Conservation (phyloP, 2,329 filamentous ascomycete species). For the Aspergillus fumigatiaffinis region DNA sequence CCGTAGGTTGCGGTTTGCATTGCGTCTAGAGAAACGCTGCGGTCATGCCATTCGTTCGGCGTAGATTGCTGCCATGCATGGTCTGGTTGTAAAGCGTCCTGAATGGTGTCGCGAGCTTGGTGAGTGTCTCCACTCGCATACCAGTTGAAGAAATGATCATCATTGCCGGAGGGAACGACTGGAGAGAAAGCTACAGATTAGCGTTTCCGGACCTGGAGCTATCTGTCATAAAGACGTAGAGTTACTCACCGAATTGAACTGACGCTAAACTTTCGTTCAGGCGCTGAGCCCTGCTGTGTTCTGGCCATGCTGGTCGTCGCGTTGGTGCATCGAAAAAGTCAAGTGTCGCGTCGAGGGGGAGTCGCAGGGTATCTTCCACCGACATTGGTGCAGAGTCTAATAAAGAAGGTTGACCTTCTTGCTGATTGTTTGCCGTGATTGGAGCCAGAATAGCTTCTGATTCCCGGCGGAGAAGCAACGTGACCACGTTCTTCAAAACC, state of each 20-base stretch:
- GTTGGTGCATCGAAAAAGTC: slow-evolving; percentile 4
- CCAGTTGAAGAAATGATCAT: slow-evolving; percentile 5
- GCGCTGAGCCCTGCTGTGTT: slow-evolving; percentile 11
- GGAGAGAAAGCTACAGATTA: neutral
- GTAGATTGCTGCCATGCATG: slow-evolving; percentile 4
- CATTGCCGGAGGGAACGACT: slow-evolving; percentile 10
- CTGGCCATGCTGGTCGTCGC: slow-evolving; percentile 6
- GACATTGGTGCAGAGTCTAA: slow-evolving; percentile 9
- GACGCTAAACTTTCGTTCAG: slow-evolving; percentile 22
- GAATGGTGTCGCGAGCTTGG: neutral
- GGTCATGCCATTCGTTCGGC: slow-evolving; percentile 9
- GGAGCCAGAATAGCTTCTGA: slow-evolving; percentile 22
- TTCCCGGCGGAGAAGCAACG: slow-evolving; percentile 22
- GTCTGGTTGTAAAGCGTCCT: neutral
- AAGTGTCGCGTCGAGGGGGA: slow-evolving; percentile 15
- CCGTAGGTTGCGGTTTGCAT: slow-evolving; percentile 3
- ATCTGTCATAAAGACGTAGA: neutral
- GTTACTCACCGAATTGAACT: slow-evolving; percentile 18
- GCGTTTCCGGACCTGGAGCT: neutral
- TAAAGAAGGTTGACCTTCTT: neutral
- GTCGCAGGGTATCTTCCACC: slow-evolving; percentile 21
- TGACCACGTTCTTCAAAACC: slow-evolving; percentile 22
- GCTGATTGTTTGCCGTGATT: slow-evolving; percentile 6
- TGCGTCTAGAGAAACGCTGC: neutral
- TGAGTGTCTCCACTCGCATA: neutral